Evolutionary conservation across 1,284 basidiomycete genomes (phyloP).

Genomic region (Cystobasidiaceae sp.): DNA sequence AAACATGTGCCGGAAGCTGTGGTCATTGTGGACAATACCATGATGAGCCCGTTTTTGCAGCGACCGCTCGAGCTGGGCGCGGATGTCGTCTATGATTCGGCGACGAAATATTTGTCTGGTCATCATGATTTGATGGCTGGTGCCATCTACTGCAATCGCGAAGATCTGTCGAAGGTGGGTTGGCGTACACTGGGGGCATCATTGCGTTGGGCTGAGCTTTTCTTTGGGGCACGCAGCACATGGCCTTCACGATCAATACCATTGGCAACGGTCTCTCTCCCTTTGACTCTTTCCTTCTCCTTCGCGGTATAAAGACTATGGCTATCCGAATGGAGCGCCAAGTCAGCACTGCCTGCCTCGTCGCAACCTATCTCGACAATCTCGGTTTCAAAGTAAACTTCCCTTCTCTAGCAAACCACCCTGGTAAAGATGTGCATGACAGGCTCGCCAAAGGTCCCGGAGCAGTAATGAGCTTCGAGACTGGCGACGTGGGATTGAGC

Average conservation of each 20-base stretch:
- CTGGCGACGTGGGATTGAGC: conserved; percentile 81
- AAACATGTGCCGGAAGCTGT: conserved; percentile 69
- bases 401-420: conserved; percentile 80
- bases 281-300: conserved; percentile 90
- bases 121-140: conserved; percentile 99
- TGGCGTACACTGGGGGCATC: not conserved
- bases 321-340: conserved; percentile 95
- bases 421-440: conserved; percentile 78
- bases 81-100: conserved; percentile 98
- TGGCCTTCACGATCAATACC: conserved; percentile 91
- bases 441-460: conserved; percentile 84
- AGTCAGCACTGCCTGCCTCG: conserved; percentile 72
- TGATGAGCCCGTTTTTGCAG: conserved; percentile 99
- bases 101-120: conserved; percentile 94
- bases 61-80: conserved; percentile 91
- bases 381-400: conserved; percentile 93
- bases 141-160: conserved; percentile 82
- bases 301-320: conserved; percentile 94
- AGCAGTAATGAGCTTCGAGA: conserved; percentile 91
- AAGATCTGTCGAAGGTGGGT: conserved; percentile 76
- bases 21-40: conserved; percentile 95
- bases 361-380: conserved; percentile 78
- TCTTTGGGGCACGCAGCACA: conserved; percentile 54
- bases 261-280: conserved; percentile 95
- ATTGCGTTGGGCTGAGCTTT: not conserved